Evolutionary conservation across 2,329 filamentous ascomycete species (phyloP).

Genomic region (Alternaria tenuissima): DNA sequence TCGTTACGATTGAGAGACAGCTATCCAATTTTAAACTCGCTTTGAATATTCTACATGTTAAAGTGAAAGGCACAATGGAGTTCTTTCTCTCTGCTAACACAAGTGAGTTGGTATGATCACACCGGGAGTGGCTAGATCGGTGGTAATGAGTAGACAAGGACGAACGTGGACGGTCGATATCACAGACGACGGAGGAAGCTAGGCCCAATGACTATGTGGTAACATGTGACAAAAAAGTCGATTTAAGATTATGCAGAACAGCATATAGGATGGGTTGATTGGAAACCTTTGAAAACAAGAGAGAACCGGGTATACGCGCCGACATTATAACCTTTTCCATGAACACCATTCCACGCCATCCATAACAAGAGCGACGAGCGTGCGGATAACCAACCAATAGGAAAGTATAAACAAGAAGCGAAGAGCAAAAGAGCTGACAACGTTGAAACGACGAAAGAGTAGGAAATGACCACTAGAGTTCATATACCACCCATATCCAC

Average conservation of each 20-base stretch:
- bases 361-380: background rate
- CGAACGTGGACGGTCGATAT: background rate
- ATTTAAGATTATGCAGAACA: background rate
- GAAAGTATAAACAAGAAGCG: constrained; percentile 13
- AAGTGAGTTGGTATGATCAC: background rate
- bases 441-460: background rate
- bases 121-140: background rate
- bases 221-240: background rate
- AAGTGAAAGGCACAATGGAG: background rate
- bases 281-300: background rate
- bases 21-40: background rate
- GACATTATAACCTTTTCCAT: constrained; percentile 13
- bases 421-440: background rate
- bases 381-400: background rate
- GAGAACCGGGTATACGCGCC: constrained; percentile 29
- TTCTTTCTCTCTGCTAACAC: background rate
- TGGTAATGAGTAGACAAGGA: background rate
- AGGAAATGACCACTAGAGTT: background rate
- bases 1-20: background rate
- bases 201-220: background rate
- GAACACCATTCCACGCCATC: constrained; percentile 11
- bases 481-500: constrained; percentile 47
- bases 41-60: background rate
- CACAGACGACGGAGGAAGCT: background rate
- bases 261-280: background rate